Percentiles rank a stretch among this genome's conserved stretches.
These are phyloP conservation scores for Magnaporthales sp. DNA, from an alignment of 2,329 filamentous ascomycete species.

Conservation along the genomic window DNA sequence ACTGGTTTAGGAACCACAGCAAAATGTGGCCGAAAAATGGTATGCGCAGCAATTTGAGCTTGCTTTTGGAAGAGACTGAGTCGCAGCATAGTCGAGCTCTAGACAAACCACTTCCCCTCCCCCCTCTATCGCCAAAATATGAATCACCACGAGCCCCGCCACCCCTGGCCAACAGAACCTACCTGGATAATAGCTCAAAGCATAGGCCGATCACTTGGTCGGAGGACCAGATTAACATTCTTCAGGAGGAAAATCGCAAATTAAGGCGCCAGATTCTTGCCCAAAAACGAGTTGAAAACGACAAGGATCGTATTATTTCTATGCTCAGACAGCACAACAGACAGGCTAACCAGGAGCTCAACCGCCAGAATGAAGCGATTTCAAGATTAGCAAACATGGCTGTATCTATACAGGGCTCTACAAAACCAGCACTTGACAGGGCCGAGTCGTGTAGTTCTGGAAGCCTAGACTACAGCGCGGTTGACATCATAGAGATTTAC, in stretches of 20 bases:
- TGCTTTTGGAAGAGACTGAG: not conserved
- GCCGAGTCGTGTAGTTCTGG: not conserved
- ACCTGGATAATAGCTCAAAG: not conserved
- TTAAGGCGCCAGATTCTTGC: not conserved
- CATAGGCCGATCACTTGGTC: not conserved
- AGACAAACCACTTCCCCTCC: not conserved
- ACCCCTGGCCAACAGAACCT: not conserved
- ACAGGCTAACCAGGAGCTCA: not conserved
- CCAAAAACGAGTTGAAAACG: not conserved
- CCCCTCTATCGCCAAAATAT: not conserved
- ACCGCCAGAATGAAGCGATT: not conserved
- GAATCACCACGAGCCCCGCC: not conserved
- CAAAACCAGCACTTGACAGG: not conserved
- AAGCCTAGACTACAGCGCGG: not conserved
- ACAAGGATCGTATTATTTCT: not conserved
- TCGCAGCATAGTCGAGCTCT: not conserved
- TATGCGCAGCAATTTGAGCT: not conserved
- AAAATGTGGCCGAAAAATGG: not conserved
- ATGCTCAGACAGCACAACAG: not conserved
- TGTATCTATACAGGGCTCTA: not conserved
- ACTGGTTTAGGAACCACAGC: not conserved
- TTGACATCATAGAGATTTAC: not conserved
- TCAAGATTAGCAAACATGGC: not conserved
- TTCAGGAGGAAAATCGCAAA: not conserved
- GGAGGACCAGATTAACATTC: not conserved